Conservation (phyloP, 805 yeast species). For the Candida krabiensis region DNA sequence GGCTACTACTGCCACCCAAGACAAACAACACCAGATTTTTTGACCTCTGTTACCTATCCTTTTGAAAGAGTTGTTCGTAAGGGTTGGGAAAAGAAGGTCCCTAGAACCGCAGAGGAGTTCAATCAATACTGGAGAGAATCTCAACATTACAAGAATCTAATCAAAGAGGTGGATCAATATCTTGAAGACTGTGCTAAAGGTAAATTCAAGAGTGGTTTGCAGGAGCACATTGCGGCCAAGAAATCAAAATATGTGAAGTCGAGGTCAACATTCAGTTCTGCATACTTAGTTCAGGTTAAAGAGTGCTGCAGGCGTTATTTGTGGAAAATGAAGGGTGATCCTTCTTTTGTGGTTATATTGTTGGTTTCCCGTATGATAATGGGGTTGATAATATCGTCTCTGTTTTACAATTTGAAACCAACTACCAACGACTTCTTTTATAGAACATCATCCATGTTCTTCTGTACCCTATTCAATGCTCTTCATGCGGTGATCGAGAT, state of each 20-base stretch:
- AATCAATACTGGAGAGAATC: conserved; percentile 37
- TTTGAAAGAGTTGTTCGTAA: conserved; percentile 28
- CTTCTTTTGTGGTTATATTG: conserved; percentile 44
- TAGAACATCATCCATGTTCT: conserved; percentile 67
- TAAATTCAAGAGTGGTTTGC: conserved; percentile 26
- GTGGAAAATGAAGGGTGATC: conserved; percentile 51
- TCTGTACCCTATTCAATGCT: conserved; percentile 63
- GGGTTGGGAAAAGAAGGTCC: conserved; percentile 38
- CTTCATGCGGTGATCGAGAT: conserved; percentile 61
- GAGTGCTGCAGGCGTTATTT: conserved; percentile 46
- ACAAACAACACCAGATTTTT: conserved; percentile 43
- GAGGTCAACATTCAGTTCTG: conserved; percentile 53
- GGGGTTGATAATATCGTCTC: conserved; percentile 57
- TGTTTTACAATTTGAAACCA: conserved; percentile 50
- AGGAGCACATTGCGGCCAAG: conserved; percentile 36
- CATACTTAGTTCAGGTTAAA: conserved; percentile 51
- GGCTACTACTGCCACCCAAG: conserved; percentile 41
- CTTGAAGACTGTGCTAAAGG: conserved; percentile 8
- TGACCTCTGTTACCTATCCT: conserved; percentile 34
- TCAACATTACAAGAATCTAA: conserved; percentile 30
- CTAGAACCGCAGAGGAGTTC: conserved; percentile 39
- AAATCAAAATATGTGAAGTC: conserved; percentile 49
- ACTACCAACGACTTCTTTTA: conserved; percentile 49
- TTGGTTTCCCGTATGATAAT: conserved; percentile 47
- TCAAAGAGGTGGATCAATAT: conserved; percentile 35